Percentiles rank a stretch among this genome's conserved stretches.
Conservation (phyloP, 305 asterid species). For the Nicotiana rustica region DNA sequence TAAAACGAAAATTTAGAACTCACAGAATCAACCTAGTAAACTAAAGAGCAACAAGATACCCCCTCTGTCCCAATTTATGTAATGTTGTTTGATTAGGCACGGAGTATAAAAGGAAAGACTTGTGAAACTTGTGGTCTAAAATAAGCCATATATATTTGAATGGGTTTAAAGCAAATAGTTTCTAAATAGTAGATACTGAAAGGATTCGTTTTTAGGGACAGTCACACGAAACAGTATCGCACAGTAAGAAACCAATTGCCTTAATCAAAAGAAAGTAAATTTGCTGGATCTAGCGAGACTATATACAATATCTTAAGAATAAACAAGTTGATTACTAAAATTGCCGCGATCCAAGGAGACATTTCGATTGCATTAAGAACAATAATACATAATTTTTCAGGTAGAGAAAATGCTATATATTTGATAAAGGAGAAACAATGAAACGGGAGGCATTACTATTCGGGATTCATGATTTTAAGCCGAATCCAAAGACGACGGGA, state of each 20-base stretch:
- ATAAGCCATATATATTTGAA: no score
- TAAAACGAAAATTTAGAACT: not conserved
- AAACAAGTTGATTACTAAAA: not conserved
- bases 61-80: no score
- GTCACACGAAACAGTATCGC: no score
- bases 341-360: not conserved
- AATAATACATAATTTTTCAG: not conserved
- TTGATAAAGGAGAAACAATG: not conserved
- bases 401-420: not conserved
- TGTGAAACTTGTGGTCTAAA: no score
- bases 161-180: no score
- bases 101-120: no score
- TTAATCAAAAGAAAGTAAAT: not conserved
- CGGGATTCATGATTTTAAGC: constrained; percentile 33
- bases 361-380: not conserved
- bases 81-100: no score
- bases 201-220: no score
- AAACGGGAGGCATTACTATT: constrained; percentile 29
- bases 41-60: not conserved
- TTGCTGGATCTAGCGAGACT: not conserved
- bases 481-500: not conserved
- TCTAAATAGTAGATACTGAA: no score
- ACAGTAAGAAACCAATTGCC: not conserved
- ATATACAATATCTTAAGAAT: not conserved
- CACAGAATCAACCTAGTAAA: not conserved